phyloP scores from a whole-genome alignment of 2,329 filamentous ascomycete genomes.

The Orbilia blumenaviensis region DNA sequence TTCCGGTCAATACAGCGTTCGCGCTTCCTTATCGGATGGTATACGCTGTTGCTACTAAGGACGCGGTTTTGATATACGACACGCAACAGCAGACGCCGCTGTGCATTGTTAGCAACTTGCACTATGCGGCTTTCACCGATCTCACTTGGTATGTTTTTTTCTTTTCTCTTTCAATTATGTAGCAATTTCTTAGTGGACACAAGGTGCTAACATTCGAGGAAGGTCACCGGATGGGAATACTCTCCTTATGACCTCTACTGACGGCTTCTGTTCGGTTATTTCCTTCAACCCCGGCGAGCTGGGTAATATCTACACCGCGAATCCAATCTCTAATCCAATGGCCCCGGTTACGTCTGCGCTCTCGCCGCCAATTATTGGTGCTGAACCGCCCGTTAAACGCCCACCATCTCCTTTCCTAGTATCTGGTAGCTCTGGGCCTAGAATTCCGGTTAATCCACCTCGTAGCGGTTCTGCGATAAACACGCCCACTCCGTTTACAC shows the following conservation, averaged over 20 bases:
- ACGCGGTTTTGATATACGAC: slow-evolving; percentile 93
- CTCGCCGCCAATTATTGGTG: slow-evolving; percentile 29
- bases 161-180: slow-evolving; percentile 5
- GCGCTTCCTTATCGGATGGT: slow-evolving; percentile 90
- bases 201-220: slow-evolving; percentile 57
- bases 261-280: slow-evolving; percentile 94
- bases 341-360: slow-evolving; percentile 13
- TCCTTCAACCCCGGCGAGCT: slow-evolving; percentile 85
- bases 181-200: slow-evolving; percentile 18
- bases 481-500: slow-evolving; percentile 74
- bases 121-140: slow-evolving; percentile 97
- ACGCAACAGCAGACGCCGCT: slow-evolving; percentile 95
- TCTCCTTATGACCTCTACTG: slow-evolving; percentile 93
- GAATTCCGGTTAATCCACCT: slow-evolving; percentile 22
- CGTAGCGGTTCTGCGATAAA: slow-evolving; percentile 68
- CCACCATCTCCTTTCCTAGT: slow-evolving; percentile 60
- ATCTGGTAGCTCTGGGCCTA: slow-evolving; percentile 34
- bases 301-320: slow-evolving; percentile 79
- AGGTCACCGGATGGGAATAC: slow-evolving; percentile 80
- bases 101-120: slow-evolving; percentile 93
- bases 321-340: slow-evolving; percentile 60
- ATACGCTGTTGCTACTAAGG: slow-evolving; percentile 96
- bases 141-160: slow-evolving; percentile 78
- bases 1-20: slow-evolving; percentile 73
- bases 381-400: slow-evolving; percentile 59